These are phyloP conservation scores for Mortierella sp. DNA, from an alignment of 371 early-diverging fungal species.

Conservation along the genomic window DNA sequence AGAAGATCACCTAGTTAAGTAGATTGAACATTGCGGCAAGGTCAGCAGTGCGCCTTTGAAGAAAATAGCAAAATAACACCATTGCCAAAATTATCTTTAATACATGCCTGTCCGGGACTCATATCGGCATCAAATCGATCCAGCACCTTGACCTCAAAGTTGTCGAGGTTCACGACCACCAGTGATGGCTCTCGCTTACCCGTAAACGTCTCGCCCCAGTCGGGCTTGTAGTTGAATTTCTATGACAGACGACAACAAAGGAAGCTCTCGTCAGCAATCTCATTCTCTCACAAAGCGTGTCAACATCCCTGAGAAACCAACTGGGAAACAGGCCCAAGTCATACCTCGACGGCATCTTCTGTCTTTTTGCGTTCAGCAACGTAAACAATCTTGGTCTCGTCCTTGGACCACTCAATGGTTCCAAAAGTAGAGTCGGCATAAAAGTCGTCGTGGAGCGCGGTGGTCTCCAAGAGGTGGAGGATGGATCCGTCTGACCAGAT, in stretches of 20 bases:
- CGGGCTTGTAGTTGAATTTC: slow-evolving; percentile 59
- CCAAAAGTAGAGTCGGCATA: slow-evolving; percentile 77
- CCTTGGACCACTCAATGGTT: slow-evolving; percentile 68
- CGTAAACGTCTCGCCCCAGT: slow-evolving; percentile 70
- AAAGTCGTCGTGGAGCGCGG: slow-evolving; percentile 71
- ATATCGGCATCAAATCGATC: slow-evolving; percentile 39
- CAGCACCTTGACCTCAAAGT: slow-evolving; percentile 47
- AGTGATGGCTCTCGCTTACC: slow-evolving; percentile 65
- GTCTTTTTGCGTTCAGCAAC: slow-evolving; percentile 68
- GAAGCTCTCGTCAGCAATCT: neutral
- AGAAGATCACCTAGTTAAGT: slow-evolving; percentile 43
- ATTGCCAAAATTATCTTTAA: slow-evolving; percentile 20
- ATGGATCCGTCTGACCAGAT: slow-evolving; percentile 64
- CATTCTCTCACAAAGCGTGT: neutral
- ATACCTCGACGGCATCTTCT: slow-evolving; percentile 55
- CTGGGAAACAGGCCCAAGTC: neutral
- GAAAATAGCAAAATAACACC: neutral
- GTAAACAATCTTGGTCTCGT: slow-evolving; percentile 66
- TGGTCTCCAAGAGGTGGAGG: slow-evolving; percentile 64
- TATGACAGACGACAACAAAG: slow-evolving; percentile 2
- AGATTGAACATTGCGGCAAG: slow-evolving; percentile 12
- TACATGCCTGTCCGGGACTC: slow-evolving; percentile 45
- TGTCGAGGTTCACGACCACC: slow-evolving; percentile 59
- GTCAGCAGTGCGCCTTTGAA: neutral
- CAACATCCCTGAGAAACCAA: neutral